A percentile compares a stretch with the other conserved stretches of the same genome.
These are phyloP conservation scores for Pleomassaria siparia DNA, from an alignment of 2,329 filamentous ascomycete genomes.

Conservation along the genomic window DNA sequence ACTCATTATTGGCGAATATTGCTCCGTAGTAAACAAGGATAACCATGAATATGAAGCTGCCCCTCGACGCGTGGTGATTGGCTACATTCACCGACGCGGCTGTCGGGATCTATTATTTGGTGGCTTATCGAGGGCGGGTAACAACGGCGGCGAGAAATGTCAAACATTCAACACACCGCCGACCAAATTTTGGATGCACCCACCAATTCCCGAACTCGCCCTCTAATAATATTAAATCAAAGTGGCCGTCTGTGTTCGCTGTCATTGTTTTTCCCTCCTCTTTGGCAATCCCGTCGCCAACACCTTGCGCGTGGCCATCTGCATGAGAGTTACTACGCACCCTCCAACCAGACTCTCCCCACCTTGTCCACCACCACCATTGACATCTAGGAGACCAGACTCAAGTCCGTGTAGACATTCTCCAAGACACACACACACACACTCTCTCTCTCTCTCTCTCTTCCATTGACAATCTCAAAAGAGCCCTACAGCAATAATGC, in stretches of 20 bases:
- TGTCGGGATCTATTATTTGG: no score
- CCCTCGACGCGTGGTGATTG: not conserved
- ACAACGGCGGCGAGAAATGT: not conserved
- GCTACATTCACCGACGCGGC: not conserved
- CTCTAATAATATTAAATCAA: no score
- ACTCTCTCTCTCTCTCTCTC: no score
- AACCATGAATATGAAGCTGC: no score
- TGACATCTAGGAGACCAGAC: not conserved
- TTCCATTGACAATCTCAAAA: not conserved
- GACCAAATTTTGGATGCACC: not conserved
- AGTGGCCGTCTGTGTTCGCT: no score
- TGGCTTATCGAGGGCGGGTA: conserved; percentile 1
- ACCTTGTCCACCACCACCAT: not conserved
- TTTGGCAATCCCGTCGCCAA: not conserved
- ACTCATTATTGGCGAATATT: no score
- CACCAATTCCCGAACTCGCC: no score
- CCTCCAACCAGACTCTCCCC: not conserved
- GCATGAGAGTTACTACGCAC: not conserved
- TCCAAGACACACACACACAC: no score
- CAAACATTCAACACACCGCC: conserved; percentile 1
- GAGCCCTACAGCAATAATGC: conserved; percentile 21
- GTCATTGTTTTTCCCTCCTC: not conserved
- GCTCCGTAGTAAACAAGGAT: no score
- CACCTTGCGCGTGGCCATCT: not conserved
- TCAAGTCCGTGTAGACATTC: not conserved